A percentile compares a stretch with the other conserved stretches of the same genome.
phyloP scores from a whole-genome alignment of 768 basidiomycete species.

The Dictyophora rubrovolvata region DNA sequence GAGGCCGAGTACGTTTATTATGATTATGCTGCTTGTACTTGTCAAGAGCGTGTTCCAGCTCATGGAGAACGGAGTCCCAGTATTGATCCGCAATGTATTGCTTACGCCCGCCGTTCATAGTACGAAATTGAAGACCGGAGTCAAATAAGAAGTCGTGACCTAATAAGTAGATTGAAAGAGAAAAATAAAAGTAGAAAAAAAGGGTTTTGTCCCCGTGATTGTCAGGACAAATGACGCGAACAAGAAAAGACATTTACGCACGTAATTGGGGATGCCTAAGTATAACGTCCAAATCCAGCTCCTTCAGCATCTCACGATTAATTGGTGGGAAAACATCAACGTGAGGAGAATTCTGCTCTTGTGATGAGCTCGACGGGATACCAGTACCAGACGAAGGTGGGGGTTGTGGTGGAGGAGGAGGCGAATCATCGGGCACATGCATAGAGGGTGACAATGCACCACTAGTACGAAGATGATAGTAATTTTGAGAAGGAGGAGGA shows the following conservation, averaged over 20 bases:
- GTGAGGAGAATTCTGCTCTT: no score
- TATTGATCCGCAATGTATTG: conserved; percentile 66
- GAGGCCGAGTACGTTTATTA: conserved; percentile 32
- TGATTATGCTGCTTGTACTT: conserved; percentile 33
- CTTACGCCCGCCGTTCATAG: conserved; percentile 66
- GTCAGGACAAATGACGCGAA: conserved; percentile 1
- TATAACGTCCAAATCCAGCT: conserved; percentile 78
- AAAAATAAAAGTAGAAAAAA: not conserved
- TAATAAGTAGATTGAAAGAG: conserved; percentile 19
- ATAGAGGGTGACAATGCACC: not conserved
- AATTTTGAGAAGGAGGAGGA: no score
- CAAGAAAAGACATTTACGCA: conserved; percentile 29
- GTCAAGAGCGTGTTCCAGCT: conserved; percentile 51
- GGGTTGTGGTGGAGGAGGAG: not conserved
- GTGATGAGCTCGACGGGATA: no score
- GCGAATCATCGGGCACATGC: not conserved
- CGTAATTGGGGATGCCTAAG: conserved; percentile 86
- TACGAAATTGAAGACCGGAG: conserved; percentile 71
- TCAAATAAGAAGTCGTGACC: conserved; percentile 90
- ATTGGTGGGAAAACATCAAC: conserved; percentile 46
- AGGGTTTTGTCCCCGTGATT: not conserved
- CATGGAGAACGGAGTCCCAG: conserved; percentile 72
- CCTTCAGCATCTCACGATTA: conserved; percentile 72
- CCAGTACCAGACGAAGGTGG: no score
- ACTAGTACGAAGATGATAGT: not conserved